Conservation (phyloP, 257 asterid species). For the Voacanga thouarsii region DNA sequence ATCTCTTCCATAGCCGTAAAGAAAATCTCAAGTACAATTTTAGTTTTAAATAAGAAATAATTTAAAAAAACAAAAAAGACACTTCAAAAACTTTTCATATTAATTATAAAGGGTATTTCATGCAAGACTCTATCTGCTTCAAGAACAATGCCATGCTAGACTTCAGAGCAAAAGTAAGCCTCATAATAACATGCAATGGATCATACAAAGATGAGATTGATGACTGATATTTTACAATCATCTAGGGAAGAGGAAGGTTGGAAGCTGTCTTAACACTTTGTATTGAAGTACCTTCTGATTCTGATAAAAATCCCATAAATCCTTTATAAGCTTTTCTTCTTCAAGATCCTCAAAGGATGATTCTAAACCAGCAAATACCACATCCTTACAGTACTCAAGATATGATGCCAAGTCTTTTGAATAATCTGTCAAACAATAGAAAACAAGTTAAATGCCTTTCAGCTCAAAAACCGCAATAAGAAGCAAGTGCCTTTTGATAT, state of each 20-base stretch:
- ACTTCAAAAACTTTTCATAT: neutral
- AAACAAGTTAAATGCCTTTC: slow-evolving; percentile 17
- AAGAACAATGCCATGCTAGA: neutral
- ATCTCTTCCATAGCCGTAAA: neutral
- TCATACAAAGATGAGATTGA: neutral
- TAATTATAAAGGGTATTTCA: neutral
- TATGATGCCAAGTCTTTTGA: slow-evolving; percentile 50
- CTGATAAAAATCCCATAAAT: slow-evolving; percentile 55
- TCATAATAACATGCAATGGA: neutral
- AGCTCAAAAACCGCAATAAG: slow-evolving; percentile 2
- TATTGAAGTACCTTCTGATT: slow-evolving; percentile 44
- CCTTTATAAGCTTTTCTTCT: slow-evolving; percentile 45
- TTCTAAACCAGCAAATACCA: slow-evolving; percentile 56
- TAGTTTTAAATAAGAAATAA: neutral
- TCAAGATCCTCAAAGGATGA: slow-evolving; percentile 48
- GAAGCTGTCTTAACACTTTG: neutral
- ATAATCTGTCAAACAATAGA: slow-evolving; percentile 44
- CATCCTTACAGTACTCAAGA: slow-evolving; percentile 63
- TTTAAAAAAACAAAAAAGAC: neutral
- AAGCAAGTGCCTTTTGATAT: neutral
- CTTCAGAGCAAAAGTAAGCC: neutral
- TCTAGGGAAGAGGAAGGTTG: neutral
- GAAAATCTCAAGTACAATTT: neutral
- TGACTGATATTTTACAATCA: neutral
- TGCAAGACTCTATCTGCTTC: neutral